A percentile compares a stretch with the other conserved stretches of the same genome.
Conservation (phyloP, 2,329 filamentous ascomycete genomes). For the Fusarium illudens region DNA sequence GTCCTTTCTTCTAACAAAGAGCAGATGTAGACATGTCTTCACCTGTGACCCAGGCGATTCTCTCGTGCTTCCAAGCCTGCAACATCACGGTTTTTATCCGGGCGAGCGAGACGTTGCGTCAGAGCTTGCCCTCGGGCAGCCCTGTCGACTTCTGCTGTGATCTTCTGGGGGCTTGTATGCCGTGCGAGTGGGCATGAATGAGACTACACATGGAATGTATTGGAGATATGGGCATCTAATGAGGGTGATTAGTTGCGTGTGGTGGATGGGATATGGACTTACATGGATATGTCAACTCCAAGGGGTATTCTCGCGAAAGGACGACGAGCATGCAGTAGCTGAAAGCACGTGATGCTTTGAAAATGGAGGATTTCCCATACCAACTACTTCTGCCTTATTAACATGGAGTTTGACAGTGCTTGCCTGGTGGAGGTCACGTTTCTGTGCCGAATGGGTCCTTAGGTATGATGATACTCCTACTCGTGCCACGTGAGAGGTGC, state of each 20-base stretch:
- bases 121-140: background rate
- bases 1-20: background rate
- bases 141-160: background rate
- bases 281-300: background rate
- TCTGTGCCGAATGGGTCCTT: background rate
- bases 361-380: background rate
- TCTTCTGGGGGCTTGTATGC: background rate
- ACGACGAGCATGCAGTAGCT: background rate
- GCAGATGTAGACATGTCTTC: background rate
- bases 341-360: background rate
- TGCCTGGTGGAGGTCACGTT: background rate
- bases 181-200: background rate
- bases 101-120: background rate
- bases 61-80: background rate
- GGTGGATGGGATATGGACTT: background rate
- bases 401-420: background rate
- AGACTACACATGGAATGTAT: background rate
- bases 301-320: background rate
- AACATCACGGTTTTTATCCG: background rate
- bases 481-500: background rate
- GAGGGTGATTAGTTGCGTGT: background rate
- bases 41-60: background rate
- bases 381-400: background rate
- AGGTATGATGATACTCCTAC: background rate
- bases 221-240: background rate